These are phyloP conservation scores for Fusarium neocosmosporiellum DNA, from an alignment of 2,329 filamentous ascomycete species.

Conservation along the genomic window DNA sequence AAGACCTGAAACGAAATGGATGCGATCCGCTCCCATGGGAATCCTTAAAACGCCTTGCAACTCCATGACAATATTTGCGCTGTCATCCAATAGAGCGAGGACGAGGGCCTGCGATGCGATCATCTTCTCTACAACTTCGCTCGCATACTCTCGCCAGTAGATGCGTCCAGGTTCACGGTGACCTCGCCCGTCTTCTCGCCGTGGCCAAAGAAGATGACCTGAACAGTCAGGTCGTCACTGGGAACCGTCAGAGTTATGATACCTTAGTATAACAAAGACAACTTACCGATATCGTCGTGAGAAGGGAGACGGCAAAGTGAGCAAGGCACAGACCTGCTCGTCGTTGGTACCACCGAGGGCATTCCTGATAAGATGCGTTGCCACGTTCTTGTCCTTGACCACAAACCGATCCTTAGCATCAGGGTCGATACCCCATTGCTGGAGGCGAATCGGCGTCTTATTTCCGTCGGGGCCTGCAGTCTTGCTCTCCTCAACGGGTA, in stretches of 20 bases:
- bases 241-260: conserved; percentile 13
- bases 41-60: conserved; percentile 40
- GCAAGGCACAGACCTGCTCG: conserved; percentile 91
- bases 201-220: conserved; percentile 98
- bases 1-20: conserved; percentile 7
- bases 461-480: conserved; percentile 72
- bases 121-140: conserved; percentile 51
- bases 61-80: conserved; percentile 20
- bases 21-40: conserved; percentile 11
- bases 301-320: conserved; percentile 92
- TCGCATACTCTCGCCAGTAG: conserved; percentile 61
- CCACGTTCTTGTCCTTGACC: conserved; percentile 94
- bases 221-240: conserved; percentile 94
- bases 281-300: conserved; percentile 86
- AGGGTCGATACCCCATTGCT: conserved; percentile 88
- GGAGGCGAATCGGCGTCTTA: conserved; percentile 85
- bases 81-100: background rate
- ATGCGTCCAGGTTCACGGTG: conserved; percentile 87
- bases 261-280: background rate
- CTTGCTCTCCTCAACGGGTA: conserved; percentile 80
- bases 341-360: conserved; percentile 92
- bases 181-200: conserved; percentile 81
- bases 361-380: conserved; percentile 94
- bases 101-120: background rate
- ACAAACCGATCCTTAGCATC: conserved; percentile 85